A percentile compares a stretch with the other conserved stretches of the same genome.
These are phyloP conservation scores for Aristolochia fimbriata DNA, from an alignment of 164 flowering plant species.

Conservation along the genomic window DNA sequence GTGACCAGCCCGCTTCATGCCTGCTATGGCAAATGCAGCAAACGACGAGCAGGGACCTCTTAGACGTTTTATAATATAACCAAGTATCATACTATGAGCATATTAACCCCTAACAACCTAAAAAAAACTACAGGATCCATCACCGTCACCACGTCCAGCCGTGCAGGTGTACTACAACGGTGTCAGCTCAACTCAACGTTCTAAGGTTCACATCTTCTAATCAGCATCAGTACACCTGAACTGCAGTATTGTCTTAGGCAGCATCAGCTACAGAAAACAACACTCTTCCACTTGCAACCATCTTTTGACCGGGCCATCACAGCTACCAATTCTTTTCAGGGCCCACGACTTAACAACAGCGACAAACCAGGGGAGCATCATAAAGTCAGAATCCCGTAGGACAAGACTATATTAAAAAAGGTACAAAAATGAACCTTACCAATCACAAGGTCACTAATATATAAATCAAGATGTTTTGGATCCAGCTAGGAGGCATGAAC, in stretches of 20 bases:
- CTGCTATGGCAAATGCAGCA: no score
- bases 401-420: constrained; percentile 12
- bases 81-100: no score
- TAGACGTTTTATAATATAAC: no score
- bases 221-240: no score
- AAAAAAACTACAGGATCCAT: constrained; percentile 5
- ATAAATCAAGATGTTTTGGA: background rate
- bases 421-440: constrained; percentile 19
- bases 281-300: constrained; percentile 8
- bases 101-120: no score
- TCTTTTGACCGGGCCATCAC: constrained; percentile 12
- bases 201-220: no score
- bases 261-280: constrained; percentile 22
- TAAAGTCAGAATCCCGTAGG: constrained; percentile 19
- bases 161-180: no score
- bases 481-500: constrained; percentile 3
- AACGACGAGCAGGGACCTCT: no score
- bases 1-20: no score
- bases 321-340: constrained; percentile 17
- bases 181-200: no score
- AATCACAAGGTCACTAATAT: constrained; percentile 14
- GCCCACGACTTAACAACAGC: constrained; percentile 1
- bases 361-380: constrained; percentile 13
- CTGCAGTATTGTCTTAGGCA: constrained; percentile 4
- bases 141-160: background rate